Percentiles rank a stretch among this genome's conserved stretches.
Evolutionary conservation across 257 asterid genomes (phyloP).

Genomic region (Solanum commersonii): DNA sequence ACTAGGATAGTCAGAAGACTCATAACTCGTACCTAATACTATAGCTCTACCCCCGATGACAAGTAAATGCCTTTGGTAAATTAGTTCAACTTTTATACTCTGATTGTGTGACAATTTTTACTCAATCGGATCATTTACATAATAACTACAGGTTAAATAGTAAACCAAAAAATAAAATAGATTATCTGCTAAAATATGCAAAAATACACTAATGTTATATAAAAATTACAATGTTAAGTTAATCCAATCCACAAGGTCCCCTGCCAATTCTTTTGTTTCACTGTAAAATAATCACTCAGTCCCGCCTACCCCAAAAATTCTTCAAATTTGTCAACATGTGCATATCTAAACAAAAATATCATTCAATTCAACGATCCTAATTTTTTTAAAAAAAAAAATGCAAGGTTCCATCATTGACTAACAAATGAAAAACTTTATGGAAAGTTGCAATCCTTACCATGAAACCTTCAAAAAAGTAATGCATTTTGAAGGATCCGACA

Average conservation of each 20-base stretch:
- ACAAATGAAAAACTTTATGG: not conserved
- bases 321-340: not conserved
- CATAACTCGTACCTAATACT: not conserved
- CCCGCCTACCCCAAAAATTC: not conserved
- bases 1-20: not conserved
- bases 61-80: not conserved
- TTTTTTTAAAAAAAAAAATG: not conserved
- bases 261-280: not conserved
- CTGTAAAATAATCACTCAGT: not conserved
- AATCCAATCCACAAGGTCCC: not conserved
- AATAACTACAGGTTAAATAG: not conserved
- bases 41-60: not conserved
- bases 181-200: not conserved
- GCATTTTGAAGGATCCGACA: not conserved
- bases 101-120: not conserved
- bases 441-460: not conserved
- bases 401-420: not conserved
- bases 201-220: too few relatives aligned
- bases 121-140: not conserved
- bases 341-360: not conserved
- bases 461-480: not conserved
- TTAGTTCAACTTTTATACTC: not conserved
- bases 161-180: not conserved
- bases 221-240: too few relatives aligned
- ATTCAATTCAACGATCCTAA: not conserved